Percentiles rank a stretch among this genome's conserved stretches.
Evolutionary conservation across 169 alveolate species (phyloP).

Genomic region (Plasmodium ovale): DNA sequence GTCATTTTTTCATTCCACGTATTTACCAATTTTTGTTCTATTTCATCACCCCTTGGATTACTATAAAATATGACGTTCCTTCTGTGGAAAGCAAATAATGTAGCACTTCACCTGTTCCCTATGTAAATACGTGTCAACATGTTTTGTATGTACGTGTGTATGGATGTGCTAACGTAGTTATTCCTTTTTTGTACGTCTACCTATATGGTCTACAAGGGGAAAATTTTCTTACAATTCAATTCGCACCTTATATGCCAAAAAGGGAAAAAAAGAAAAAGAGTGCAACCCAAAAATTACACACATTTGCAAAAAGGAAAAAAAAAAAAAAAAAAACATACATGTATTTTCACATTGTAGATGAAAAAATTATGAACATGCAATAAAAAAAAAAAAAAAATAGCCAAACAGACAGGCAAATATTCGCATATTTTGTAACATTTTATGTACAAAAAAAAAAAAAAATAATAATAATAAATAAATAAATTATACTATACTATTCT

Average conservation of each 20-base stretch:
- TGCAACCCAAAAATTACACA: slow-evolving; percentile 34
- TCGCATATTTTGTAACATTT: slow-evolving; percentile 4
- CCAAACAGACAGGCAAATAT: slow-evolving; percentile 13
- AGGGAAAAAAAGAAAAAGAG: slow-evolving; percentile 10
- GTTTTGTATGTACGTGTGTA: background rate
- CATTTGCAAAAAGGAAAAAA: background rate
- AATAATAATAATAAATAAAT: background rate
- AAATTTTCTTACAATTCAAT: background rate
- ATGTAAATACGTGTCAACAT: background rate
- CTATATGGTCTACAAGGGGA: background rate
- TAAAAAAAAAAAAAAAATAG: slow-evolving; percentile 54
- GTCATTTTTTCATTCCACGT: too few relatives aligned
- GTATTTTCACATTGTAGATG: slow-evolving; percentile 23
- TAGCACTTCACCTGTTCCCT: background rate
- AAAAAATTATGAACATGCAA: slow-evolving; percentile 32
- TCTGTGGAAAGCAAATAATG: too few relatives aligned
- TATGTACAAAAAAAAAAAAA: slow-evolving; percentile 13
- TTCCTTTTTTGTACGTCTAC: background rate
- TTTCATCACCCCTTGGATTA: too few relatives aligned
- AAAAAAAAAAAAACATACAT: slow-evolving; percentile 36
- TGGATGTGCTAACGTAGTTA: slow-evolving; percentile 9
- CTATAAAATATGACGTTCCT: too few relatives aligned
- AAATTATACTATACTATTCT: slow-evolving; percentile 2
- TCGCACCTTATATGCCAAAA: background rate
- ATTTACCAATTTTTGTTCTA: too few relatives aligned